These are phyloP conservation scores for Lepidium sativum DNA, from an alignment of 345 rosid genomes.

Conservation along the genomic window DNA sequence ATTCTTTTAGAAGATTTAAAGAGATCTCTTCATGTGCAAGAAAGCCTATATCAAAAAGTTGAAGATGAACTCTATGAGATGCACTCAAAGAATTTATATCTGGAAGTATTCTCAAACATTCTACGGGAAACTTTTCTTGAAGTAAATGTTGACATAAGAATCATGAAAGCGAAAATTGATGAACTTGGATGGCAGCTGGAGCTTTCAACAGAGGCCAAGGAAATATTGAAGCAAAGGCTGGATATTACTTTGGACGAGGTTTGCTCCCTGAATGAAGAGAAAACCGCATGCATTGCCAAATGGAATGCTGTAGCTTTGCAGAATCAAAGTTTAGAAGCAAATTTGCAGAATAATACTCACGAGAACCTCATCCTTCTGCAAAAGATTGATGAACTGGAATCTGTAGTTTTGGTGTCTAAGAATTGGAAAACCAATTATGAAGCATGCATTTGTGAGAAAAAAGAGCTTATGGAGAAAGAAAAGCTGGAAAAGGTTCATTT, in stretches of 20 bases:
- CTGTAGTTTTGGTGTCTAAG: constrained; percentile 40
- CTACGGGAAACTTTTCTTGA: constrained; percentile 58
- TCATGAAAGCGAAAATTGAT: constrained; percentile 39
- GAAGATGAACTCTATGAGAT: constrained; percentile 73
- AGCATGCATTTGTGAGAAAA: constrained; percentile 47
- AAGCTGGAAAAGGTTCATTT: constrained; percentile 44
- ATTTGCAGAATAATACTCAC: constrained; percentile 38
- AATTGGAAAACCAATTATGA: constrained; percentile 51
- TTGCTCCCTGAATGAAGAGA: constrained; percentile 49
- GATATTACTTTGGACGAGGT: constrained; percentile 57
- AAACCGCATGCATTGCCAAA: constrained; percentile 45
- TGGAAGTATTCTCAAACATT: constrained; percentile 72
- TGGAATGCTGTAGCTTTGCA: constrained; percentile 50
- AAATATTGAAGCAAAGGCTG: constrained; percentile 52
- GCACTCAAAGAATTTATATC: constrained; percentile 52
- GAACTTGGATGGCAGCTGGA: constrained; percentile 57
- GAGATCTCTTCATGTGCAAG: constrained; percentile 75
- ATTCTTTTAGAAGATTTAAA: constrained; percentile 60
- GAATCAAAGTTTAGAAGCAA: constrained; percentile 49
- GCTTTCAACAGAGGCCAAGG: constrained; percentile 55
- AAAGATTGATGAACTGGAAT: constrained; percentile 69
- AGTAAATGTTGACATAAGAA: constrained; percentile 40
- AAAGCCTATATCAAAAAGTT: constrained; percentile 66
- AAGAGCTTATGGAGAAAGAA: constrained; percentile 54
- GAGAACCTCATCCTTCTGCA: constrained; percentile 55